Percentiles rank a stretch among this genome's conserved stretches.
phyloP scores from a whole-genome alignment of 2,329 filamentous ascomycete genomes.

The Gnomoniopsis smithogilvyi region DNA sequence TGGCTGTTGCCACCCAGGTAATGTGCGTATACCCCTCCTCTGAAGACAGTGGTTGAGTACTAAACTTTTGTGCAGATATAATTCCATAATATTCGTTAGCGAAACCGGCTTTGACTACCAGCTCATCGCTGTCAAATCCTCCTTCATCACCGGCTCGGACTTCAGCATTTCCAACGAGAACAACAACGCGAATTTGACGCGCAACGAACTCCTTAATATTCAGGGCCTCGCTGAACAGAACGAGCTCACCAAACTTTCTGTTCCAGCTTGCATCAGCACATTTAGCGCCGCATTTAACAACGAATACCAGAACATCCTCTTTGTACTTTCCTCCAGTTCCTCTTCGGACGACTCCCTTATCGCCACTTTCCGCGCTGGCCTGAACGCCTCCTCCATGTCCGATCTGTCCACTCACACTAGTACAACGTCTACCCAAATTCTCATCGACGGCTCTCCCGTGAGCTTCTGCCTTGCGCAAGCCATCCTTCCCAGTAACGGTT shows the following conservation, averaged over 20 bases:
- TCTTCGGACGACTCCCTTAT: constrained; percentile 32
- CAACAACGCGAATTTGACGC: constrained; percentile 33
- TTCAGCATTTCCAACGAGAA: constrained; percentile 33
- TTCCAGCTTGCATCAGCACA: constrained; percentile 28
- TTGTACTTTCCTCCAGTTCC: constrained; percentile 28
- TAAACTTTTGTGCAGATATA: constrained; percentile 38
- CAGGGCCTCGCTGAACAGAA: constrained; percentile 29
- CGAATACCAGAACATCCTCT: constrained; percentile 31
- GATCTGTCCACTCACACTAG: background rate
- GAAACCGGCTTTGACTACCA: constrained; percentile 31
- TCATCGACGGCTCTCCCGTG: constrained; percentile 25
- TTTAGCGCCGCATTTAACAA: constrained; percentile 31
- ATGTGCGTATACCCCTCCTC: constrained; percentile 36
- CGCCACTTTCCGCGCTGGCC: constrained; percentile 23
- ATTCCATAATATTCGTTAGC: constrained; percentile 46
- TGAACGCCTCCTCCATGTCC: background rate
- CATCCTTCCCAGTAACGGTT: constrained; percentile 13
- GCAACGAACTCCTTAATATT: constrained; percentile 32
- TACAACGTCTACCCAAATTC: constrained; percentile 11
- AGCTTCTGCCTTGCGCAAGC: constrained; percentile 32
- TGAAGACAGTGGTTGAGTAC: background rate
- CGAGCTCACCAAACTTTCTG: constrained; percentile 29
- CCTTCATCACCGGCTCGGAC: constrained; percentile 33
- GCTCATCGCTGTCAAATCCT: constrained; percentile 32
- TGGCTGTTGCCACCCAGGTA: constrained; percentile 45